Evolutionary conservation across 2,329 filamentous ascomycete species (phyloP).

Genomic region (Celoporthe dispersa): DNA sequence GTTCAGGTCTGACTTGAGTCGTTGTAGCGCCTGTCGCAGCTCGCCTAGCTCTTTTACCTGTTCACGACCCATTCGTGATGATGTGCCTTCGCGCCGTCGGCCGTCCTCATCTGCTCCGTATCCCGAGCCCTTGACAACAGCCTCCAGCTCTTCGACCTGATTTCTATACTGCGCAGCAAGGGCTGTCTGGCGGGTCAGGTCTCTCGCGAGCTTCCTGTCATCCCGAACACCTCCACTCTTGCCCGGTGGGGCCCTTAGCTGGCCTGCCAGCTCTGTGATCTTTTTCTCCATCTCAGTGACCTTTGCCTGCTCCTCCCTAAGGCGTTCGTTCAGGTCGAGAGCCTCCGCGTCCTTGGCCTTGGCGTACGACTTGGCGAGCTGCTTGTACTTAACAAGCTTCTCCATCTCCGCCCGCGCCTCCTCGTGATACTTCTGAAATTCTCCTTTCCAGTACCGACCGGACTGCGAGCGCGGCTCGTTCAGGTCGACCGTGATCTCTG

Average conservation of each 20-base stretch:
- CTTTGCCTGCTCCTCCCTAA: constrained; percentile 70
- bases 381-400: constrained; percentile 79
- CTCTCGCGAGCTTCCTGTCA: constrained; percentile 54
- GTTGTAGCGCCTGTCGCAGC: constrained; percentile 57
- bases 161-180: constrained; percentile 62
- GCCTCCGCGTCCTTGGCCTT: constrained; percentile 77
- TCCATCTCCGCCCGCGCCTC: constrained; percentile 76
- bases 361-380: constrained; percentile 77
- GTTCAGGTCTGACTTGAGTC: constrained; percentile 55
- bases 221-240: constrained; percentile 46
- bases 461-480: constrained; percentile 76
- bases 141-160: constrained; percentile 63
- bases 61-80: constrained; percentile 56
- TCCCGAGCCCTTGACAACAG: constrained; percentile 48
- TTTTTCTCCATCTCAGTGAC: constrained; percentile 67
- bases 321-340: constrained; percentile 64
- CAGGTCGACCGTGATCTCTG: constrained; percentile 71
- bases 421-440: constrained; percentile 74
- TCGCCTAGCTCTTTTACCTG: constrained; percentile 57
- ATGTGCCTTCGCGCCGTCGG: constrained; percentile 45
- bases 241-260: constrained; percentile 50
- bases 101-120: constrained; percentile 37
- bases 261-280: constrained; percentile 62
- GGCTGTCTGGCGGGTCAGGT: constrained; percentile 61
- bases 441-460: constrained; percentile 78